Evolutionary conservation across 2,329 filamentous ascomycete genomes (phyloP).

Genomic region (Bertia moriformis): DNA sequence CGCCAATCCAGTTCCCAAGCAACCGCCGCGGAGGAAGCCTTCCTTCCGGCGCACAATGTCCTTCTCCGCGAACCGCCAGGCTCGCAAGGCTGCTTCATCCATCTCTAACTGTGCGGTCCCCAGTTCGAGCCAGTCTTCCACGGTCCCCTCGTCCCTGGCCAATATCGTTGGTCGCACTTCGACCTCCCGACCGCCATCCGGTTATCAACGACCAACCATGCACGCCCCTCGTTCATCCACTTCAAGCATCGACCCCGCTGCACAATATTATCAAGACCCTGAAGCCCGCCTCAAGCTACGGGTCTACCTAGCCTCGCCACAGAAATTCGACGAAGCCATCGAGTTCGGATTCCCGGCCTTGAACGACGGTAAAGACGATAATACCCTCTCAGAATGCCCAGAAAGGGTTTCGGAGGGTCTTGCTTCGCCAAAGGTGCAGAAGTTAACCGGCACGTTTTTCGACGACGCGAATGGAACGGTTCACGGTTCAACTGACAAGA

Average conservation of each 20-base stretch:
- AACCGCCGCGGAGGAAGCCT: slow-evolving; percentile 7
- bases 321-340: slow-evolving; percentile 50
- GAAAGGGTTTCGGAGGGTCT: background rate
- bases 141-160: background rate
- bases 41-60: slow-evolving; percentile 31
- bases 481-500: background rate
- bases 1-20: slow-evolving; percentile 5
- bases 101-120: too few species aligned
- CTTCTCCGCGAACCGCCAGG: slow-evolving; percentile 22
- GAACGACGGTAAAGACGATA: slow-evolving; percentile 17
- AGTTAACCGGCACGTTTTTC: background rate
- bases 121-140: background rate
- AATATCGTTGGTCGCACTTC: too few species aligned
- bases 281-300: slow-evolving; percentile 43
- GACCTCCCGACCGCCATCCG: slow-evolving; percentile 1
- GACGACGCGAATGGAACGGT: background rate
- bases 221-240: slow-evolving; percentile 14
- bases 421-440: background rate
- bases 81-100: slow-evolving; percentile 13
- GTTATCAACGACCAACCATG: slow-evolving; percentile 15
- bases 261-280: slow-evolving; percentile 43
- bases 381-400: too few species aligned
- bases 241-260: slow-evolving; percentile 28
- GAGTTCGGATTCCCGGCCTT: slow-evolving; percentile 45
- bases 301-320: slow-evolving; percentile 40